phyloP scores from a whole-genome alignment of 2,329 filamentous ascomycete genomes.

The Diplodia corticola region DNA sequence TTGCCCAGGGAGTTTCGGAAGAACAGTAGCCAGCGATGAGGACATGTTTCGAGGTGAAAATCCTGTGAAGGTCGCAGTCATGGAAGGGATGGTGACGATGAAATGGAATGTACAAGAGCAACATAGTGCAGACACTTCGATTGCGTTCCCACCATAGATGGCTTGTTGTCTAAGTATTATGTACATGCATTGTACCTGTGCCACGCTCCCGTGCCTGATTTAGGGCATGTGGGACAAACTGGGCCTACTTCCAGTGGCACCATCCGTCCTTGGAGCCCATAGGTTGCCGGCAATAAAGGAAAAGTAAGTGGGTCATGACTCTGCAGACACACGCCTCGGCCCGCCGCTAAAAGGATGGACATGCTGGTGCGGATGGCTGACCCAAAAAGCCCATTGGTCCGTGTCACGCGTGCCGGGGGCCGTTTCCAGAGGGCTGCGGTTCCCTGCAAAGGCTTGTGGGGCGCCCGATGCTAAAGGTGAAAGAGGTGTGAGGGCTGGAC shows the following conservation, averaged over 20 bases:
- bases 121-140: too few species aligned
- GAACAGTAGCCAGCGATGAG: neutral
- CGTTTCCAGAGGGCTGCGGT: neutral
- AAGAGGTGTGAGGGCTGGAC: slow-evolving; percentile 1
- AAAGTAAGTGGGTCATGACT: slow-evolving; percentile 7
- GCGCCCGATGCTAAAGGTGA: slow-evolving; percentile 8
- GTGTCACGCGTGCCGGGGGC: neutral
- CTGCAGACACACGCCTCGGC: slow-evolving; percentile 18
- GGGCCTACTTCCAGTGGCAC: neutral
- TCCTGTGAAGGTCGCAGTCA: neutral
- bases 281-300: neutral
- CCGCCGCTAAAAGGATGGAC: slow-evolving; percentile 1
- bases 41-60: neutral
- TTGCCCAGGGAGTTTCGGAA: neutral
- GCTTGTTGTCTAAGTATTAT: slow-evolving; percentile 4
- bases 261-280: neutral
- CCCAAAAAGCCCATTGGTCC: slow-evolving; percentile 9
- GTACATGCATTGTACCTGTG: neutral
- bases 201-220: neutral
- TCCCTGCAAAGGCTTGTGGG: slow-evolving; percentile 2
- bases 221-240: neutral
- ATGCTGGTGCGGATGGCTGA: slow-evolving; percentile 4
- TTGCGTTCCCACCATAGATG: too few species aligned
- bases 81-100: neutral
- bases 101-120: slow-evolving; percentile 1